Evolutionary conservation across 2,329 filamentous ascomycete species (phyloP), one percentile per base, ranked within the genome.

Genomic region (Cladosporium sp.): DNA sequence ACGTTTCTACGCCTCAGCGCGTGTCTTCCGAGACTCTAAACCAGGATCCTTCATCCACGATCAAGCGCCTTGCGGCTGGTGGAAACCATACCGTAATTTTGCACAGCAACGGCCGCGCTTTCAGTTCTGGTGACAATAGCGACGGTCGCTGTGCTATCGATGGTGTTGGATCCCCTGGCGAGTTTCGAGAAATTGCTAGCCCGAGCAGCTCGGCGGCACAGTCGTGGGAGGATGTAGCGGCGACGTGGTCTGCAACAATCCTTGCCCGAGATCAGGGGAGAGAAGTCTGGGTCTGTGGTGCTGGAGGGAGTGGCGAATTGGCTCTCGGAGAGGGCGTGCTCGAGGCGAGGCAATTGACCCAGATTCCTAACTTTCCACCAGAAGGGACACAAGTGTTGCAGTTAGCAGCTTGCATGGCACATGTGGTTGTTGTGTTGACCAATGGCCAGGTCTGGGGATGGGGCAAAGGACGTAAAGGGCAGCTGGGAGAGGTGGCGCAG

Each of bases 61-160:
- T 74, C 30, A 66, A 64, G 34, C 66, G 70, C 16, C 81, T 89
- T 28, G 79, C 75, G 53, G 83, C 91, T 8, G 94, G 94, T 4
- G 93, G 93, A 1, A 97, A 97, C 73, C 94, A 97, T 76, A 96
- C 92, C 0, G 79, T 97, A 4, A 76, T 96, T 11, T 80, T 93
- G 13, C 86, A 85, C n/a, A 73, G 80, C 4, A 75, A 81, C 28
- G 89, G 89, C 0, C 70, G 79, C 1, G 79, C 93, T 0, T 90
- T 86, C 72, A 88, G 86, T 72, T 84, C 87, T 54, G 93, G 93
- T 0, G 85, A 89, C 66, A 81, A 86, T 74, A 74, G 69, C 8
- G 79, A 83, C 70, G 79, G 79, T 6, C 79, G 84, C 67, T 62
- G 59, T 25, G 59, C 30, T n/a, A 28, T 18, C 10, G 23, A 28